These are phyloP conservation scores for Trichosporon coremiiforme DNA, from an alignment of 1,284 basidiomycete genomes.

Conservation along the genomic window DNA sequence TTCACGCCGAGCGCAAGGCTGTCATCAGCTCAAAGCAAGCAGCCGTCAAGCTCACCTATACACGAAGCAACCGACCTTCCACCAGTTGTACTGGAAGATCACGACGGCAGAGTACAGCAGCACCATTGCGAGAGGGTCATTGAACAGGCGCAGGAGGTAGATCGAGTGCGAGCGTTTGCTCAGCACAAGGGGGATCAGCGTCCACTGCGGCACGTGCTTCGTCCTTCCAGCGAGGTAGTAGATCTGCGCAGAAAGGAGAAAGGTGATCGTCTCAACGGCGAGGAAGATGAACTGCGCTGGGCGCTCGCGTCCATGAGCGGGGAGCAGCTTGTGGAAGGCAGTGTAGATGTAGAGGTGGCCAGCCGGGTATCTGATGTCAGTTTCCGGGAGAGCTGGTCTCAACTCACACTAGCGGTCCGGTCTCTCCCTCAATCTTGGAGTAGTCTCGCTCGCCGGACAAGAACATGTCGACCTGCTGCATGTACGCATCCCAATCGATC, in stretches of 20 bases:
- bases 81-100: slow-evolving; percentile 65
- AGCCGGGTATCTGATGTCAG: slow-evolving; percentile 77
- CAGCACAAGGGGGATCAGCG: slow-evolving; percentile 73
- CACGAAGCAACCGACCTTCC: slow-evolving; percentile 39
- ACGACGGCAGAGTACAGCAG: slow-evolving; percentile 57
- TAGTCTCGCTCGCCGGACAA: slow-evolving; percentile 84
- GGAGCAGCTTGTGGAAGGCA: slow-evolving; percentile 64
- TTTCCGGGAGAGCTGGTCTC: not conserved
- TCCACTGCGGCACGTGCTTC: slow-evolving; percentile 69
- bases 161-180: slow-evolving; percentile 95
- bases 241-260: slow-evolving; percentile 68
- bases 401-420: slow-evolving; percentile 87
- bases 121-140: slow-evolving; percentile 85
- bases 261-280: slow-evolving; percentile 68
- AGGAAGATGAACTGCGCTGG: slow-evolving; percentile 79
- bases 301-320: slow-evolving; percentile 59
- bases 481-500: slow-evolving; percentile 72
- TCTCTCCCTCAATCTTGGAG: slow-evolving; percentile 80
- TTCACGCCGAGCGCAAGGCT: slow-evolving; percentile 89
- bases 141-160: slow-evolving; percentile 89
- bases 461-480: slow-evolving; percentile 76
- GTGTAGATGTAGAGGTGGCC: slow-evolving; percentile 86
- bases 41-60: slow-evolving; percentile 61
- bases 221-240: slow-evolving; percentile 63
- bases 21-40: slow-evolving; percentile 20